Evolutionary conservation across 768 basidiomycete species (phyloP).

Genomic region (Agaricus bisporus): DNA sequence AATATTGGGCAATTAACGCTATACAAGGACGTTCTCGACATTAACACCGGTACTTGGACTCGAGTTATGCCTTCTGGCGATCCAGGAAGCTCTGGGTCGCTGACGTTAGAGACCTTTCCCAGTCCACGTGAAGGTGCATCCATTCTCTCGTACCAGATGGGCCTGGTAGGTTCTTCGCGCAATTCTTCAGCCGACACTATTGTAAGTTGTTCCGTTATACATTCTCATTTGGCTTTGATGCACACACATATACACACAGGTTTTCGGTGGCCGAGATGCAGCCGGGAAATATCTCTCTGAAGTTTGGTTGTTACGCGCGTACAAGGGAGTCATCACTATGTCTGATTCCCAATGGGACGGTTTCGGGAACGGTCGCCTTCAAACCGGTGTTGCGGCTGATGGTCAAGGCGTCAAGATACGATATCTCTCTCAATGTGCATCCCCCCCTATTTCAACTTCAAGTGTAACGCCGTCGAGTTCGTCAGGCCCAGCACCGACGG

Average conservation of each 20-base stretch:
- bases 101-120: slow-evolving; percentile 38
- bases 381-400: slow-evolving; percentile 56
- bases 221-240: background rate
- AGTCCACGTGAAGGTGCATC: slow-evolving; percentile 67
- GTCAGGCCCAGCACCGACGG: slow-evolving; percentile 17
- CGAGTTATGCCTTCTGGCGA: slow-evolving; percentile 73
- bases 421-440: slow-evolving; percentile 59
- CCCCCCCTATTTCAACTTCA: slow-evolving; percentile 22
- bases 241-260: slow-evolving; percentile 21
- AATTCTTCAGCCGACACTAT: slow-evolving; percentile 57
- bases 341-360: slow-evolving; percentile 54
- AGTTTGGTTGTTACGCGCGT: slow-evolving; percentile 73
- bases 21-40: slow-evolving; percentile 54
- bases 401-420: slow-evolving; percentile 61
- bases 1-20: slow-evolving; percentile 1
- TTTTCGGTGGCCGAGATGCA: slow-evolving; percentile 73
- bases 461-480: slow-evolving; percentile 15
- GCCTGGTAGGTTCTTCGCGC: slow-evolving; percentile 52
- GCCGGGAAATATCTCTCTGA: slow-evolving; percentile 65
- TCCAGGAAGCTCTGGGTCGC: slow-evolving; percentile 45
- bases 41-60: slow-evolving; percentile 59
- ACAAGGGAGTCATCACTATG: slow-evolving; percentile 54
- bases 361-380: slow-evolving; percentile 56
- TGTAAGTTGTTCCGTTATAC: slow-evolving; percentile 23
- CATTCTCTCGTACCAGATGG: slow-evolving; percentile 45